phyloP scores from a whole-genome alignment of 2,329 filamentous ascomycete genomes.

The Cladorrhinum sp. region DNA sequence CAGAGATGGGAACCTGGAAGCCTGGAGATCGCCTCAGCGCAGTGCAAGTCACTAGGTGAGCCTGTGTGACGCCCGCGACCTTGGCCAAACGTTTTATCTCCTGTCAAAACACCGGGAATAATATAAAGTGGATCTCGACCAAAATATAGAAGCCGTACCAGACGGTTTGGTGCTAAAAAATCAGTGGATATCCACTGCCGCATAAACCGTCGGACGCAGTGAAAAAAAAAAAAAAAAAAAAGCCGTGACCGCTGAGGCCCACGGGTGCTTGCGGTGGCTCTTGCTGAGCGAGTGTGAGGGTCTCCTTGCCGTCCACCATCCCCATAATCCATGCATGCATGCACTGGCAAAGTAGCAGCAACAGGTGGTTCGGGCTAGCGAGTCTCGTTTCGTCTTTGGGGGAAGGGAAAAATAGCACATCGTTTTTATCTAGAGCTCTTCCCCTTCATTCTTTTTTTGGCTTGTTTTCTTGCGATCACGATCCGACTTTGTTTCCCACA shows the following conservation, averaged over 20 bases:
- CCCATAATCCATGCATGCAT: neutral
- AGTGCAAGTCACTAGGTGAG: neutral
- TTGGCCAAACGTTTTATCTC: neutral
- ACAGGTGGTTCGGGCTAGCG: neutral
- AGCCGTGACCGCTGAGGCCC: no score
- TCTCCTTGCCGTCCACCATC: constrained; percentile 1
- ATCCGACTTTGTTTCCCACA: no score
- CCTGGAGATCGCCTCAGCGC: neutral
- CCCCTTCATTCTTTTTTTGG: neutral
- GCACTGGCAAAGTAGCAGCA: constrained; percentile 7
- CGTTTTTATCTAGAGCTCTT: neutral
- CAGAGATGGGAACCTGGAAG: neutral
- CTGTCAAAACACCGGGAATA: neutral
- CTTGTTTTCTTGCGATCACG: neutral
- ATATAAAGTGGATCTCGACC: neutral
- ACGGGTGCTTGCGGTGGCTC: no score
- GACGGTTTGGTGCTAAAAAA: neutral
- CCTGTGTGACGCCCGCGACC: neutral
- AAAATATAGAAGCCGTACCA: neutral
- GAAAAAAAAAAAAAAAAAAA: no score
- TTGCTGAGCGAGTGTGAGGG: neutral
- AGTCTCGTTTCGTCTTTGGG: neutral
- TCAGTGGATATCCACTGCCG: neutral
- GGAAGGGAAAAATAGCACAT: neutral
- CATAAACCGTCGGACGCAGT: neutral